A percentile compares a stretch with the other conserved stretches of the same genome.
Evolutionary conservation across 805 yeast species (phyloP).

Genomic region (Blastobotrys parvus): DNA sequence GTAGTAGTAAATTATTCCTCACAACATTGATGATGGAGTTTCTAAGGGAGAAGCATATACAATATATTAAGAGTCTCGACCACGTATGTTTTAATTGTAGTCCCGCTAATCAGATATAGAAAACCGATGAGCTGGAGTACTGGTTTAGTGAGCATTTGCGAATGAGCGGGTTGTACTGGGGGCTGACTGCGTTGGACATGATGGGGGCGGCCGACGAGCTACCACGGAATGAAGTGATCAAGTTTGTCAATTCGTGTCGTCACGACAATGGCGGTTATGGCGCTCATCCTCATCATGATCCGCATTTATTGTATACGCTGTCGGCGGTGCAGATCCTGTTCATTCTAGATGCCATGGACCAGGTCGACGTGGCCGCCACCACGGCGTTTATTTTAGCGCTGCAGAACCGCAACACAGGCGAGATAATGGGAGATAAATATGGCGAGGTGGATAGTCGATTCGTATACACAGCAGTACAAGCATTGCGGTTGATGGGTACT

Average conservation of each 20-base stretch:
- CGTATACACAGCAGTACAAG: conserved; percentile 71
- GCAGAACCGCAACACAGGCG: conserved; percentile 56
- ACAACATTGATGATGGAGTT: conserved; percentile 16
- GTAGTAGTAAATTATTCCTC: no score
- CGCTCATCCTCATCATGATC: conserved; percentile 82
- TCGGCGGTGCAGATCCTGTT: conserved; percentile 78
- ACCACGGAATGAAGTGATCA: conserved; percentile 50
- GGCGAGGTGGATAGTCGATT: conserved; percentile 94
- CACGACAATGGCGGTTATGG: conserved; percentile 61
- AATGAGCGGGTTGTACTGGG: conserved; percentile 94
- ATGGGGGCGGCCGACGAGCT: conserved; percentile 51
- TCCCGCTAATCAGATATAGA: conserved; percentile 9
- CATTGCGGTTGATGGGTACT: conserved; percentile 59
- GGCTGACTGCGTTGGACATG: conserved; percentile 63
- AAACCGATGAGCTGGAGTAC: conserved; percentile 58
- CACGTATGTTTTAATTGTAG: conserved; percentile 16
- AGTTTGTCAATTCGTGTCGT: conserved; percentile 65
- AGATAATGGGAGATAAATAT: conserved; percentile 81
- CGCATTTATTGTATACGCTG: conserved; percentile 75
- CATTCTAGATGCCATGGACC: conserved; percentile 52
- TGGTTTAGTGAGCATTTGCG: conserved; percentile 88
- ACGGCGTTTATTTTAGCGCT: conserved; percentile 34
- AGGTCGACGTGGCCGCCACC: conserved; percentile 28
- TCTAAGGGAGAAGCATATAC: conserved; percentile 45
- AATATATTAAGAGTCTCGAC: conserved; percentile 48